phyloP scores from a whole-genome alignment of 164 flowering plant genomes.

The Protea cynaroides region DNA sequence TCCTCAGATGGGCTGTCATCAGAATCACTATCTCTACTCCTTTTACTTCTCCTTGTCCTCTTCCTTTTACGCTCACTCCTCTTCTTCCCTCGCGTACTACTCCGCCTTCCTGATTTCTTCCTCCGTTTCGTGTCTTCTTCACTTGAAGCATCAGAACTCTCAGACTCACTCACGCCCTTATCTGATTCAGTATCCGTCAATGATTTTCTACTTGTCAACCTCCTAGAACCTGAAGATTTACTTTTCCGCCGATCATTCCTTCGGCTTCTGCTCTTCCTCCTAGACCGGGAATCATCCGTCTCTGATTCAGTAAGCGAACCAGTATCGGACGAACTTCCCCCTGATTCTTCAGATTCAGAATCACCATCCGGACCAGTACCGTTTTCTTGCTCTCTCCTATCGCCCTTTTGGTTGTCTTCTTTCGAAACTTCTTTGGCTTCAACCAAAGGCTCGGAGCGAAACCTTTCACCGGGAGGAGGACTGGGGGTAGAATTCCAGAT shows the following conservation, averaged over 20 bases:
- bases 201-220: constrained; percentile 25
- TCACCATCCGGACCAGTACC: not conserved
- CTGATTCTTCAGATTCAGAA: constrained; percentile 22
- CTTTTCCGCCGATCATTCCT: constrained; percentile 18
- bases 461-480: constrained; percentile 55
- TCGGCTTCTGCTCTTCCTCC: constrained; percentile 18
- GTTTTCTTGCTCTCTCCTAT: not conserved
- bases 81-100: constrained; percentile 16
- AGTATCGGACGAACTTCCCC: constrained; percentile 12
- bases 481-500: constrained; percentile 84
- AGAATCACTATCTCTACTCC: constrained; percentile 23
- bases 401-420: too few species aligned
- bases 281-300: constrained; percentile 32
- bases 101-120: constrained; percentile 17
- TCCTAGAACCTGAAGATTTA: constrained; percentile 30
- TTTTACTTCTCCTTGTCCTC: constrained; percentile 20
- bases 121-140: constrained; percentile 13
- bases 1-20: constrained; percentile 36
- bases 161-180: constrained; percentile 30
- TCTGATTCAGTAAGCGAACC: constrained; percentile 24
- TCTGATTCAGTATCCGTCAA: constrained; percentile 24
- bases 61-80: constrained; percentile 18
- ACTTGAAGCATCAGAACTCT: constrained; percentile 11
- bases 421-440: constrained; percentile 28
- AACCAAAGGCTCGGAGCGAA: constrained; percentile 22